Percentiles rank a stretch among this genome's conserved stretches.
Conservation (phyloP, 306 rosid genomes). For the Lathyrus aphaca region DNA sequence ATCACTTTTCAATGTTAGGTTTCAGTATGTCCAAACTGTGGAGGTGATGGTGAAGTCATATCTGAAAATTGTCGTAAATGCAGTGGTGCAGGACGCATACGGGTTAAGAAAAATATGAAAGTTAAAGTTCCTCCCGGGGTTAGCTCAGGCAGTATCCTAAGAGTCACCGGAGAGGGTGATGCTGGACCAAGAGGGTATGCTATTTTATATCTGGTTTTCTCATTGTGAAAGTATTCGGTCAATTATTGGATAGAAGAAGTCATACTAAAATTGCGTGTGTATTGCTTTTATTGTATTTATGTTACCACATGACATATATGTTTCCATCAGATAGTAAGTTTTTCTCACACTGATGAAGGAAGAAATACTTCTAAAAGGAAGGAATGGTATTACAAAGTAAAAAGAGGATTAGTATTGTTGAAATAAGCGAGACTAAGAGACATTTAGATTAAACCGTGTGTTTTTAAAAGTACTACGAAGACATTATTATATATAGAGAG, state of each 20-base stretch:
- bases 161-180: constrained; percentile 96
- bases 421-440: too few relatives aligned
- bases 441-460: too few relatives aligned
- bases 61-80: constrained; percentile 90
- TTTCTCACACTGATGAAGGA: constrained; percentile 5
- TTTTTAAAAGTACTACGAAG: too few relatives aligned
- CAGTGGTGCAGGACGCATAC: constrained; percentile 82
- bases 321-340: constrained; percentile 18
- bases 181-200: constrained; percentile 93
- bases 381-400: constrained; percentile 20
- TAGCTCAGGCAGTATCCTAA: constrained; percentile 82
- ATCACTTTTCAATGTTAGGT: constrained; percentile 56
- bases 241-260: constrained; percentile 26
- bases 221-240: constrained; percentile 24
- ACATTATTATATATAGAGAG: too few relatives aligned
- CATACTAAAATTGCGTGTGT: neutral
- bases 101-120: constrained; percentile 82
- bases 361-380: constrained; percentile 17
- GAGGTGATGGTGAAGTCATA: constrained; percentile 92
- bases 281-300: constrained; percentile 14
- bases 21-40: constrained; percentile 88
- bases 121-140: constrained; percentile 97
- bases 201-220: constrained; percentile 28
- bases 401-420: constrained; percentile 31
- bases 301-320: constrained; percentile 27